These are phyloP conservation scores for Ophiostoma quercus DNA, from an alignment of 2,329 filamentous ascomycete species.

Conservation along the genomic window DNA sequence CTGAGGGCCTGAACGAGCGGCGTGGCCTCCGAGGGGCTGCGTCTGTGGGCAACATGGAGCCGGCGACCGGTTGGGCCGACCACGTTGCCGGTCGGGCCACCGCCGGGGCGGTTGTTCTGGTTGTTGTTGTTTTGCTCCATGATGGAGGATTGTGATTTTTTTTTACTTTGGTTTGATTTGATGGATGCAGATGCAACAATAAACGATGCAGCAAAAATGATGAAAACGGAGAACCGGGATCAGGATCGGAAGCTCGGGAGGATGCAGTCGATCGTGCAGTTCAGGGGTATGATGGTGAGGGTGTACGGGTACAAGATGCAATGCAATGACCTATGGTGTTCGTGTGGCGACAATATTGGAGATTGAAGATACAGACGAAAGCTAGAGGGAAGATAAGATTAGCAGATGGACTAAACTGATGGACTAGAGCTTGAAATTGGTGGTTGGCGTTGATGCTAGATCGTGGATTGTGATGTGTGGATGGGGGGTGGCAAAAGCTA, in stretches of 20 bases:
- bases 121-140: constrained; percentile 16
- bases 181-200: background rate
- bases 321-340: background rate
- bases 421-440: background rate
- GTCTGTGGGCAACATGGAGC: constrained; percentile 93
- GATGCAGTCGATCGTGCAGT: constrained; percentile 14
- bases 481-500: background rate
- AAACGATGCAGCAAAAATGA: background rate
- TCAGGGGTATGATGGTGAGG: constrained; percentile 5
- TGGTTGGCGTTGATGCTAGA: background rate
- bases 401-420: background rate
- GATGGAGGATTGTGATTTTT: background rate
- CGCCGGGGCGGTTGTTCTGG: background rate
- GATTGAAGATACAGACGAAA: constrained; percentile 2
- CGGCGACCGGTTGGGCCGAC: constrained; percentile 78
- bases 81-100: constrained; percentile 39
- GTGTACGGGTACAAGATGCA: background rate
- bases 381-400: background rate
- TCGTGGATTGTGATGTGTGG: background rate
- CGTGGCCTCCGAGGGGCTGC: constrained; percentile 94
- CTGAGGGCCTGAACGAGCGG: constrained; percentile 85
- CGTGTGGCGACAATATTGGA: constrained; percentile 4
- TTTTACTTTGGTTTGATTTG: background rate
- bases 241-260: background rate
- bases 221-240: constrained; percentile 2